These are phyloP conservation scores for Rubia peregrina DNA, from an alignment of 305 asterid species.

Conservation along the genomic window DNA sequence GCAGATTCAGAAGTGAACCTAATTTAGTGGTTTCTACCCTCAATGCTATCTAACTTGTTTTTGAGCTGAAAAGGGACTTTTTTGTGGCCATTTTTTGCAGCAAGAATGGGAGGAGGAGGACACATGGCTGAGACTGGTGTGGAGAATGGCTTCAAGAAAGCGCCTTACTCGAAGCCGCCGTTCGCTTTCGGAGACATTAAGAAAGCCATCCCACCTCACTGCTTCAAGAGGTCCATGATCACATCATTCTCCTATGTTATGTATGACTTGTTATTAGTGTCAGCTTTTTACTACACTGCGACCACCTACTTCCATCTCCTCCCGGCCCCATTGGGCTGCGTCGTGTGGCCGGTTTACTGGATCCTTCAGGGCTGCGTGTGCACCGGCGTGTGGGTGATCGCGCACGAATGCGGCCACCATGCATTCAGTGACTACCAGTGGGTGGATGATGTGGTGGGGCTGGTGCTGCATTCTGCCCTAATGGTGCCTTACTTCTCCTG, in stretches of 20 bases:
- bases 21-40: no score
- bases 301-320: conserved; percentile 54
- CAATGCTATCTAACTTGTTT: not conserved
- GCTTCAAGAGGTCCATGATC: conserved; percentile 66
- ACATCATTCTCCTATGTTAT: conserved; percentile 63
- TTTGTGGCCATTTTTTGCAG: not conserved
- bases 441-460: conserved; percentile 69
- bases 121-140: conserved; percentile 33
- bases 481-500: conserved; percentile 55
- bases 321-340: conserved; percentile 35
- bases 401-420: conserved; percentile 79
- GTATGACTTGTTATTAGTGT: conserved; percentile 45
- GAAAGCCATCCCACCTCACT: conserved; percentile 85
- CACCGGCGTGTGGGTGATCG: conserved; percentile 82
- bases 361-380: conserved; percentile 65
- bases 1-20: not conserved
- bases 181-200: conserved; percentile 62
- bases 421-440: conserved; percentile 71
- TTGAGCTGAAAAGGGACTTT: no score
- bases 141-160: conserved; percentile 35
- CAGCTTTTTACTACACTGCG: conserved; percentile 49
- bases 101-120: conserved; percentile 50
- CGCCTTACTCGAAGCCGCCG: conserved; percentile 66
- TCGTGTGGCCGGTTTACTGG: conserved; percentile 67
- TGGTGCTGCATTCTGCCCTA: conserved; percentile 54